Base-by-base conservation (phyloP, 768 basidiomycete genomes). In the Leccinum subgranulosum region DNA sequence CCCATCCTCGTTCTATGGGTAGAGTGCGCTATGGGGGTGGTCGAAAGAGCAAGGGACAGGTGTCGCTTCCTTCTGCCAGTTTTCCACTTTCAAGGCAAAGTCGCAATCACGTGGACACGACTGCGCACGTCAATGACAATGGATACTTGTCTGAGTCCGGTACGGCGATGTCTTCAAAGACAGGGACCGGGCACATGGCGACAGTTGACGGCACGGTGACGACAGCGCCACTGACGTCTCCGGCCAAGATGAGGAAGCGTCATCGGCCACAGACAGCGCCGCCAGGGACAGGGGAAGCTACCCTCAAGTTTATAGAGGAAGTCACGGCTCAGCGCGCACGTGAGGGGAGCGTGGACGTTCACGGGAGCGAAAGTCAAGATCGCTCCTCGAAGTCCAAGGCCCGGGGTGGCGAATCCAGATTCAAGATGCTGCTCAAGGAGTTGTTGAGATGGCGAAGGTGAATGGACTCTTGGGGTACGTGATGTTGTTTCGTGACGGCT, bases 221-320 rank as follows among this genome's bases (percentile, higher is more conserved):
- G 45, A 43, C 23, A 21, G 9, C 46, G 19, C 43, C 25, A 15
- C 4, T 15, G n/a, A 14, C 51, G 14, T 47, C 57, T 9, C 34
- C 63, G 3, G 10, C 52, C 7, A 66, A 55, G 36, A 23, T 41
- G 23, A 56, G 15, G 51, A 59, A 56, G 49, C 60, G 48, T 9
- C 43, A 33, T 23, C 65, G 70, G 11, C 69, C 69, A 46, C 69
- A 68, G 51, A 72, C 69, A 2, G 69, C 70, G 0, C 69, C 69
- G 27, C 34, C 27, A 4, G 56, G 58, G 19, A 39, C 34, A 14
- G 59, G 65, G 2, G 63, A 65, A 5, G 27, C 52, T 5, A n/a
- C 60, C 3, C 28, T 53, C 56, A 56, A 52, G 57, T 67, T 67
- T 41, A 45, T 57, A 4, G 65, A 67, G 12, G 64, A 56, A 0